Percentiles rank a stretch among this genome's conserved stretches.
phyloP scores from a whole-genome alignment of 2,329 filamentous ascomycete species.

The Penicillium sp. region DNA sequence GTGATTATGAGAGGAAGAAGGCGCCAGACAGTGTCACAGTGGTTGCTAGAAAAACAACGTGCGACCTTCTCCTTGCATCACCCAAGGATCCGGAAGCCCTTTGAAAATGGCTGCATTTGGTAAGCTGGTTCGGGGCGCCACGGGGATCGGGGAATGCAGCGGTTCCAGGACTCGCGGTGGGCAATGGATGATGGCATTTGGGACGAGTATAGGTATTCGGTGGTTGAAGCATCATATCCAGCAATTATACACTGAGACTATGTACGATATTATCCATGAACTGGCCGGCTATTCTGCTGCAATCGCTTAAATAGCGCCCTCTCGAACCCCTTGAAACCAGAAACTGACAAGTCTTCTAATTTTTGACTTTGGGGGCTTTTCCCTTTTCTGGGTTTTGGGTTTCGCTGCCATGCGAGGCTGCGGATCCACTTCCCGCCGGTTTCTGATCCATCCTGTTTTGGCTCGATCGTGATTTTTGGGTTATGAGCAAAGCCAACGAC shows the following conservation, averaged over 20 bases:
- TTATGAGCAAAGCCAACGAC: no score
- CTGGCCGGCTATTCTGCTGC: background rate
- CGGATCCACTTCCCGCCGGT: slow-evolving; percentile 14
- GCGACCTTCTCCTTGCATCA: background rate
- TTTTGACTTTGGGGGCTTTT: background rate
- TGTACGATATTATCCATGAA: background rate
- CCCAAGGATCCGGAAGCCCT: background rate
- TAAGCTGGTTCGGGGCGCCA: background rate
- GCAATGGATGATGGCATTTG: background rate
- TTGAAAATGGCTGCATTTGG: background rate
- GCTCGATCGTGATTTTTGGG: background rate
- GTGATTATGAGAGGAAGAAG: background rate
- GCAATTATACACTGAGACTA: background rate
- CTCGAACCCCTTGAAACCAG: background rate
- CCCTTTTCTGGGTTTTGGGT: slow-evolving; percentile 1
- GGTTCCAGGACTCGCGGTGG: background rate
- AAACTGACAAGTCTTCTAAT: background rate
- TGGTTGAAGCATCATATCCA: background rate
- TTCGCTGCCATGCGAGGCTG: slow-evolving; percentile 6
- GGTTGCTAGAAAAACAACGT: slow-evolving; percentile 4
- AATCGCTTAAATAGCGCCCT: background rate
- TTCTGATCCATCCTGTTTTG: slow-evolving; percentile 9
- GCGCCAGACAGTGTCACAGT: background rate
- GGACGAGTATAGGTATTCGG: background rate
- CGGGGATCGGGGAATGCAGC: slow-evolving; percentile 1